Evolutionary conservation across 306 rosid species (phyloP), one percentile per base, ranked within the genome.

Genomic region (Ormosia semicastrata): DNA sequence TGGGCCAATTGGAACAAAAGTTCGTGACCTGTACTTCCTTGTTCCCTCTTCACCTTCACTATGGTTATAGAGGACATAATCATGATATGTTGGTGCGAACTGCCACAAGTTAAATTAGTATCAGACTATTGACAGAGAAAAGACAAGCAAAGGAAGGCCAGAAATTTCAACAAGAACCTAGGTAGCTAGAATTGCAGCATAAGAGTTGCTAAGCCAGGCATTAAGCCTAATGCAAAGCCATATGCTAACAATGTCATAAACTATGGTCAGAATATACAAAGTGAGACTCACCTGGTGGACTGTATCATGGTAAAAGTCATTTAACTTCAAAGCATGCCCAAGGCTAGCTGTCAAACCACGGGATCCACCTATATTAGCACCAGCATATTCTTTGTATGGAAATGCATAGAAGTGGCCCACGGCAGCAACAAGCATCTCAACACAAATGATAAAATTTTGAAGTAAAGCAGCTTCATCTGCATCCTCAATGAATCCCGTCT

Each of bases 371-470:
- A 96, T 91, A 81, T 93, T 96, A 75, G 99, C 99, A 71, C 99
- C 99, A 11, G 99, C 97, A 83, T 96, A 96, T 85, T 96, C 99
- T 86, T 93, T 93, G 97, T 96, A 96, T n/a, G 99, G 99, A 80
- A 96, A 93, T 69, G 99, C 99, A 75, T 88, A 96, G 17, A 96
- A 88, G 82, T 93, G 99, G 53, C 97, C 99, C 17, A 90, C 81
- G 5, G 99, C 99, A 72, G 99, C 99, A 76, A 90, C 66, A 80
- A 96, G 97, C 99, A 96, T 96, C 97, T 96, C 99, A 66, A 96
- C 90, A 72, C 99, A 96, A 64, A 96, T 89, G 62, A 94, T 92
- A 86, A 96, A 96, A 84, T 92, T 84, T 92, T 96, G 99, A 71
- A 85, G 94, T 65, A 82, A 72, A 65, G 98, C 98, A 83, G 99